A percentile compares a stretch with the other conserved stretches of the same genome.
Evolutionary conservation across 2,329 filamentous ascomycete genomes (phyloP).

Genomic region (Colletotrichum cereale): DNA sequence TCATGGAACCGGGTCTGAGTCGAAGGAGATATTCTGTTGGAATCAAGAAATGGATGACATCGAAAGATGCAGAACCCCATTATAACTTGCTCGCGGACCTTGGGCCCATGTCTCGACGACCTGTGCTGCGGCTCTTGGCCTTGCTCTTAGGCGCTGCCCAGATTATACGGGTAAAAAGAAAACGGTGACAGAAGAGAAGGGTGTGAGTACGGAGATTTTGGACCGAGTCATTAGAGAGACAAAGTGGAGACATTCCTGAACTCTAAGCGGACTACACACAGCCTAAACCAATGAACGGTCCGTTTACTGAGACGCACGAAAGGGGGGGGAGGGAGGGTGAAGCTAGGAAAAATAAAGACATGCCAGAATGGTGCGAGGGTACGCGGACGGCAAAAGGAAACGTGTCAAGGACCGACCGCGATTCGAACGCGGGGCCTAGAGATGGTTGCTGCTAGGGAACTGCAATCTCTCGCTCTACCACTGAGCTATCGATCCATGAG

Average conservation of each 20-base stretch:
- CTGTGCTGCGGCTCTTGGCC: background rate
- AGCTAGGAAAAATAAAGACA: background rate
- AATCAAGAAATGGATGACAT: no score
- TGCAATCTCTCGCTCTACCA: slow-evolving; percentile 39
- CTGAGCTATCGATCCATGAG: slow-evolving; percentile 37
- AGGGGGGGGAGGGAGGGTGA: background rate
- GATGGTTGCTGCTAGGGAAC: background rate
- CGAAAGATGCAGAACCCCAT: no score
- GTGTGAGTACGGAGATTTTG: no score
- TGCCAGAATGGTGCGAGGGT: no score
- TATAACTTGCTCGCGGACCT: no score
- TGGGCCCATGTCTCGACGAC: background rate
- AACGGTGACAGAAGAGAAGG: background rate
- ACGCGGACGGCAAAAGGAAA: background rate
- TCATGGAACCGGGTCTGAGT: no score
- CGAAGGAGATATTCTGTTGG: no score
- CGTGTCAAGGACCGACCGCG: slow-evolving; percentile 19
- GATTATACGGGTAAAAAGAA: background rate
- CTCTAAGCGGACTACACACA: slow-evolving; percentile 2
- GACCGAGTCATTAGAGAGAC: background rate
- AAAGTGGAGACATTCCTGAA: background rate
- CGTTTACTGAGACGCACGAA: slow-evolving; percentile 22
- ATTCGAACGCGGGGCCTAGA: slow-evolving; percentile 35
- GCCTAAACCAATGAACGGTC: background rate
- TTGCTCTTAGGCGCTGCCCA: background rate